Evolutionary conservation across 352 stramenopile genomes (phyloP).

Genomic region (Pythium graminicola): DNA sequence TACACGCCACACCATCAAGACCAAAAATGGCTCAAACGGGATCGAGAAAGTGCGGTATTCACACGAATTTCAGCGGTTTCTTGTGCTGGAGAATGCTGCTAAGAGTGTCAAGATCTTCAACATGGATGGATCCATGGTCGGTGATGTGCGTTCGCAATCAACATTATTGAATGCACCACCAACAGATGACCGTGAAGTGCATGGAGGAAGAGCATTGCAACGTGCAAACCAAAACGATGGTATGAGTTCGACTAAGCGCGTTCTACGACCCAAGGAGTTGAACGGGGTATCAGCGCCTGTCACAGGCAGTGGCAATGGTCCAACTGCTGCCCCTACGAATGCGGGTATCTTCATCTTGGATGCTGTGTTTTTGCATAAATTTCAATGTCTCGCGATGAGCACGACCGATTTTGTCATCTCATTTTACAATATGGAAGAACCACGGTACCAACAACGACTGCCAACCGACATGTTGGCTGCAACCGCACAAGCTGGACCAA

Average conservation of each 20-base stretch:
- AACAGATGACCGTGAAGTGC: background rate
- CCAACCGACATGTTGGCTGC: slow-evolving; percentile 12
- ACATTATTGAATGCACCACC: slow-evolving; percentile 11
- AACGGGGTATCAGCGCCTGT: too few species aligned
- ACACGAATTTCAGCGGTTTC: slow-evolving; percentile 44
- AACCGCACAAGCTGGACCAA: slow-evolving; percentile 19
- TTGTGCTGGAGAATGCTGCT: slow-evolving; percentile 60
- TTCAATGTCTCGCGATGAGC: slow-evolving; percentile 55
- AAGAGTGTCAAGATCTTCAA: slow-evolving; percentile 69
- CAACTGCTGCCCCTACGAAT: background rate
- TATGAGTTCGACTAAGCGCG: background rate
- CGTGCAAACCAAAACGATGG: background rate
- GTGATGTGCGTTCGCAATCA: slow-evolving; percentile 35
- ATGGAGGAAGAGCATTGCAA: background rate
- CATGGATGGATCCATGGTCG: slow-evolving; percentile 40
- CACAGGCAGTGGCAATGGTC: background rate
- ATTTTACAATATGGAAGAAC: slow-evolving; percentile 76
- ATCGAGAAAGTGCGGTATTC: slow-evolving; percentile 76
- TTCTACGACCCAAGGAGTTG: background rate
- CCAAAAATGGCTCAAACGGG: slow-evolving; percentile 34
- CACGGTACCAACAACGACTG: slow-evolving; percentile 23
- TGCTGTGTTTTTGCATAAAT: slow-evolving; percentile 54
- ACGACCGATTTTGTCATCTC: slow-evolving; percentile 76
- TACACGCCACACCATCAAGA: slow-evolving; percentile 50
- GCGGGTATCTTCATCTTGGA: slow-evolving; percentile 56